Percentiles rank a stretch among this genome's conserved stretches.
phyloP scores from a whole-genome alignment of 768 basidiomycete species.

The Termitomyces sp. region DNA sequence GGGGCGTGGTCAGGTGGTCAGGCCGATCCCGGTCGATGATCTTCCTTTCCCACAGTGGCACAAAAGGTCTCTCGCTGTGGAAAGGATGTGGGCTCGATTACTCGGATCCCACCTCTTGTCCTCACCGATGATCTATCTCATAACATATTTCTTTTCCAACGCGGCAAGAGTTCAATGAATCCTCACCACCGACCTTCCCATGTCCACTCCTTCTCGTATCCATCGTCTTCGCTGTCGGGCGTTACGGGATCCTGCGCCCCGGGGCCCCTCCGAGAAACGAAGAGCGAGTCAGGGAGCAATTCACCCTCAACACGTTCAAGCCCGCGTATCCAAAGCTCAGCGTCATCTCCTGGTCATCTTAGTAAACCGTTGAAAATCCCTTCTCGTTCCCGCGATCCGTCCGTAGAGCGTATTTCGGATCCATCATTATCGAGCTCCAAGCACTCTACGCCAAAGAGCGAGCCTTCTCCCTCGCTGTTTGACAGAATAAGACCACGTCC shows the following conservation, averaged over 20 bases:
- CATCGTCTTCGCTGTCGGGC: not conserved
- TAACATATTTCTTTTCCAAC: not conserved
- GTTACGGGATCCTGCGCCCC: not conserved
- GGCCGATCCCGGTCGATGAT: not conserved
- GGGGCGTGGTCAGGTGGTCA: not conserved
- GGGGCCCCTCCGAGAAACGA: not conserved
- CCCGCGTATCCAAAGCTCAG: not conserved
- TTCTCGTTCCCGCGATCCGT: slow-evolving; percentile 2
- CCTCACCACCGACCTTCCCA: not conserved
- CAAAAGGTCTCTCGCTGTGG: not conserved
- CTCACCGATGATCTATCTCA: not conserved
- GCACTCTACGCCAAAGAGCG: not conserved
- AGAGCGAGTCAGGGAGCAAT: not conserved
- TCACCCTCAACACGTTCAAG: slow-evolving; percentile 5
- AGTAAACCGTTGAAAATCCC: not conserved
- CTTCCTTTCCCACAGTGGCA: not conserved
- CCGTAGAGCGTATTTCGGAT: slow-evolving; percentile 3
- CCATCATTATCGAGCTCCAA: not conserved
- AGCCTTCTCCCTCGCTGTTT: not conserved
- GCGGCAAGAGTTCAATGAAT: not conserved
- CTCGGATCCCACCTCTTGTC: not conserved
- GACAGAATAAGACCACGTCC: not conserved
- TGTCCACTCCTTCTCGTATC: slow-evolving; percentile 9
- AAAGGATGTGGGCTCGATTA: not conserved
- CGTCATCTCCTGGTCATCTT: slow-evolving; percentile 3